Base-by-base conservation (phyloP, 495 filamentous ascomycete genomes). In the Hypoxylon fragiforme region DNA sequence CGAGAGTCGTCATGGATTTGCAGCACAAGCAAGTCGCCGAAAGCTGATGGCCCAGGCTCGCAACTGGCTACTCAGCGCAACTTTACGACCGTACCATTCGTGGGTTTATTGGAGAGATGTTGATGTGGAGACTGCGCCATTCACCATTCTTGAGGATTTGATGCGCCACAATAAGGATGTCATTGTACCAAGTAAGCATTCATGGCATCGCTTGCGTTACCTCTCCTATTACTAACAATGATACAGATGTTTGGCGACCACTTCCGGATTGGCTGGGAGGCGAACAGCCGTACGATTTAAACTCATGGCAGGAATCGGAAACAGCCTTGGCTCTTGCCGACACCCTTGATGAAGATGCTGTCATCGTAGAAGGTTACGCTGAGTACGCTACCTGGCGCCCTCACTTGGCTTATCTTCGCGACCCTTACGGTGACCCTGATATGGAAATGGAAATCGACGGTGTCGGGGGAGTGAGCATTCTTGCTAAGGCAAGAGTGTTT, bases 91-190 rank as follows among this genome's bases (percentile, higher is more conserved):
- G 3, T 92, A 92, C 28, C 95, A 99, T 65, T 95, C 90, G 62
- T 99, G 95, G 95, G 95, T 99, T 19, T 99, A 99, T 64, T 99
- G 95, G 95, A 82, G 95, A 70, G 95, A 99, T 76, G 95, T 94
- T 16, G 95, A 99, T 72, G 95, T 99, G 9, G 90, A 97, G 72
- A 99, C 95, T 5, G 92, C 94, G 7, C 95, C 95, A 0, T 86
- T 87, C 60, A 97, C 95, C 1, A 97, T 99, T 50, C 70, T 99
- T 58, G 95, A 99, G 69, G 95, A 99, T 73, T 70, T 99, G 24
- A 99, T 99, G 95, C 82, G 94, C 46, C 95, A 99, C 62, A 94
- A 99, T 68, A 99, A 96, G 75, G 95, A 99, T 68, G 87, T 99
- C 7, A 97, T 95, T 67, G 95, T 99, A 35, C 95, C 95, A 3